Evolutionary conservation across 805 yeast genomes (phyloP).

Genomic region (Ascoidea asiatica): DNA sequence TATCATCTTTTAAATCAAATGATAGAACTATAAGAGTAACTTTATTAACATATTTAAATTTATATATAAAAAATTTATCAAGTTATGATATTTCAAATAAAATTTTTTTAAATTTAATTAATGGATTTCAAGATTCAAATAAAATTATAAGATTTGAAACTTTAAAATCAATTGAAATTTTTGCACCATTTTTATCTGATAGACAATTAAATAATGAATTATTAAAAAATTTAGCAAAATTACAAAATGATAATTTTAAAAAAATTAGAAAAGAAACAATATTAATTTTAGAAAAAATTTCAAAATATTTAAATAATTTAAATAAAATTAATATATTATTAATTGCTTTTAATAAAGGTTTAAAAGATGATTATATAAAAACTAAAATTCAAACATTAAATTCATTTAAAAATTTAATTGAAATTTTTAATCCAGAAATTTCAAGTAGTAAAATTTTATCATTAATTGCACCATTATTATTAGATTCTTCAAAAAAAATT

Average conservation of each 20-base stretch:
- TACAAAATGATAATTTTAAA: conserved; percentile 66
- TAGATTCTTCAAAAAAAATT: conserved; percentile 62
- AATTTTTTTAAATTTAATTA: conserved; percentile 53
- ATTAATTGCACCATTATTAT: conserved; percentile 69
- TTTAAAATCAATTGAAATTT: conserved; percentile 37
- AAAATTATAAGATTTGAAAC: conserved; percentile 72
- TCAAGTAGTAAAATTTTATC: conserved; percentile 74
- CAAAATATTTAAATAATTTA: conserved; percentile 37
- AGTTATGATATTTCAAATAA: conserved; percentile 53
- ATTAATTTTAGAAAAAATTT: conserved; percentile 51
- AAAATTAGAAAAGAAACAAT: conserved; percentile 71
- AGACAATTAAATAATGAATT: conserved; percentile 82
- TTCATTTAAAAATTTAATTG: conserved; percentile 54
- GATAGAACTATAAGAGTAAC: conserved; percentile 71
- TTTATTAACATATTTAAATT: conserved; percentile 51
- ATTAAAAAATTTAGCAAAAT: conserved; percentile 64
- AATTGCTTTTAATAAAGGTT: conserved; percentile 75
- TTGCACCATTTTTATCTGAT: conserved; percentile 46
- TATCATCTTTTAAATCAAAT: conserved; percentile 45
- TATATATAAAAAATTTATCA: conserved; percentile 33
- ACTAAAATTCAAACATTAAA: conserved; percentile 64
- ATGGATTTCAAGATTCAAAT: conserved; percentile 81
- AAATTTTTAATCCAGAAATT: conserved; percentile 57
- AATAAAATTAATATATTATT: conserved; percentile 48
- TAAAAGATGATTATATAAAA: conserved; percentile 67